Base-by-base conservation (phyloP, 768 basidiomycete genomes). In the Trametes gibbosa region DNA sequence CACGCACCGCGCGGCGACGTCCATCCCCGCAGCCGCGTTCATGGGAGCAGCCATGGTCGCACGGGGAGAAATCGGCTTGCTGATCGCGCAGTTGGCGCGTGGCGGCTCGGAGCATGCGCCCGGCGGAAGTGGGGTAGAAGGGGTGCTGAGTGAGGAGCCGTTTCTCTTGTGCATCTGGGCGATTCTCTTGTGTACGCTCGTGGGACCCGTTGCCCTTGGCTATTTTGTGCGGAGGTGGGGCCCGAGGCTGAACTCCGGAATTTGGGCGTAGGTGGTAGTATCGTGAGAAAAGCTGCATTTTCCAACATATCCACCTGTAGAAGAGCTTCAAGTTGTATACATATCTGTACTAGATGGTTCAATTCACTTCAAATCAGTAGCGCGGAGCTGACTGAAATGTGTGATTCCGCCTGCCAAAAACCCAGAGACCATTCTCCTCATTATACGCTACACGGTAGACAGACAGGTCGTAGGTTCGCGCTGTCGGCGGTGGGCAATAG, bases 41-140 rank as follows among this genome's bases (percentile, higher is more conserved):
- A 65, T 68, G 25, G 66, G 65, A 46, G 51, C 82, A 3, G 84
- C 84, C 0, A 83, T 88, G 79, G 79, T 87, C 34, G 81, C 86
- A 0, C 78, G 87, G 2, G 87, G 87, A 0, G 86, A 88, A 69
- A 86, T 88, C 27, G 85, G 84, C 12, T 74, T 88, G 50, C 80
- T 86, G 39, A 79, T 87, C 32, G 81, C 83, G 39, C 74, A 81
- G 56, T 71, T 81, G 19, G 75, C 76, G 0, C 65, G 70, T 13
- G 50, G 50, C n/a, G 62, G 61, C 1, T 4, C 53, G 19, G 45
- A 46, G 45, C 16, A 25, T 25, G 10, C 29, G n/a, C 3, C 50
- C n/a, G n/a, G n/a, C n/a, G n/a, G n/a, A 1, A 6, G 23, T 9
- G 47, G 29, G 21, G 17, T 73, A 72, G 4, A 53, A 74, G 64